A percentile compares a stretch with the other conserved stretches of the same genome.
phyloP scores from a whole-genome alignment of 345 rosid species.

The Pistacia integerrima region DNA sequence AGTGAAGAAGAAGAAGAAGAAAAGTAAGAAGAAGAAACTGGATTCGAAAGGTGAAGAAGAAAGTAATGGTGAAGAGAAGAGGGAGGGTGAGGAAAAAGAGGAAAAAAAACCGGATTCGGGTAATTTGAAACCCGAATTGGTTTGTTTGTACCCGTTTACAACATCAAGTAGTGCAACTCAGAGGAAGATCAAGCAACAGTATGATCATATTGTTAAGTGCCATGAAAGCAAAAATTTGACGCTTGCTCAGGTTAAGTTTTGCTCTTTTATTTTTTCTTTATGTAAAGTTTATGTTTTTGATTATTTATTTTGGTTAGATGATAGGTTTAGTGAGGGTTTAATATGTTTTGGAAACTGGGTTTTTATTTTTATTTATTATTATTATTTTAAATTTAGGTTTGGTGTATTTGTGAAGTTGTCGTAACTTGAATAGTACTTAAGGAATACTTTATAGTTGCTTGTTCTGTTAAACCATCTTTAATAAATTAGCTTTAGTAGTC shows the following conservation, averaged over 20 bases:
- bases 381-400: neutral
- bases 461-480: constrained; percentile 12
- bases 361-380: neutral
- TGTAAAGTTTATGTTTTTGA: neutral
- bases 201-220: constrained; percentile 76
- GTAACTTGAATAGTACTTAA: constrained; percentile 15
- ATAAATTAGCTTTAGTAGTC: neutral
- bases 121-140: constrained; percentile 56
- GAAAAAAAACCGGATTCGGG: constrained; percentile 28
- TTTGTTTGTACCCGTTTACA: constrained; percentile 79
- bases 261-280: neutral
- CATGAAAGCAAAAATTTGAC: constrained; percentile 70
- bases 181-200: constrained; percentile 92
- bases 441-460: constrained; percentile 30
- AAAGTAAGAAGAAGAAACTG: constrained; percentile 55
- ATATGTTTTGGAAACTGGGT: constrained; percentile 2
- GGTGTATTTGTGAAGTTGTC: neutral
- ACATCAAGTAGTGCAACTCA: constrained; percentile 85
- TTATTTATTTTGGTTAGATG: neutral
- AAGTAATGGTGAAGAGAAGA: constrained; percentile 37
- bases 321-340: neutral
- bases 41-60: constrained; percentile 41
- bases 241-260: constrained; percentile 66
- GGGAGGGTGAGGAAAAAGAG: constrained; percentile 30
- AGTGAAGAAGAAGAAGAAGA: constrained; percentile 38